phyloP scores from a whole-genome alignment of 169 alveolate species.

The Plasmodium gaboni region DNA sequence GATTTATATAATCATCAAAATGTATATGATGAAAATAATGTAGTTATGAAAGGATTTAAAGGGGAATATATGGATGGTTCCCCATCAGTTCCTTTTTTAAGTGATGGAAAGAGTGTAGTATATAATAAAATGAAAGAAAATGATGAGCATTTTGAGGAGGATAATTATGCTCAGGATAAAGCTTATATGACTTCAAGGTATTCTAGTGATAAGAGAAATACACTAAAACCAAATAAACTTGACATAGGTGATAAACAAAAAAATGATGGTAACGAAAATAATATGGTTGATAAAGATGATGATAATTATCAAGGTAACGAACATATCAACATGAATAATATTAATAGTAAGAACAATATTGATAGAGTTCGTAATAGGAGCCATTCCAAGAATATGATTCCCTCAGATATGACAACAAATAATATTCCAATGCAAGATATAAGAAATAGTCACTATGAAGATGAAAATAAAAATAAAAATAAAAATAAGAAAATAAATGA shows the following conservation, averaged over 20 bases:
- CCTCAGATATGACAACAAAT: too few relatives aligned
- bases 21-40: constrained; percentile 30
- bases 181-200: too few relatives aligned
- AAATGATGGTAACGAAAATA: not conserved
- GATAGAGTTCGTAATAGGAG: not conserved
- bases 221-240: too few relatives aligned
- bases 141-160: too few relatives aligned
- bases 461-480: too few relatives aligned
- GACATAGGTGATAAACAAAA: not conserved
- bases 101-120: too few relatives aligned
- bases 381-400: too few relatives aligned
- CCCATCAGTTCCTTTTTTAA: too few relatives aligned
- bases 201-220: too few relatives aligned
- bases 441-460: not conserved
- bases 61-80: not conserved
- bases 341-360: not conserved
- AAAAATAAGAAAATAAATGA: too few relatives aligned
- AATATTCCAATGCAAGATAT: not conserved
- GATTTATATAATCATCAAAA: constrained; percentile 60
- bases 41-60: not conserved
- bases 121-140: too few relatives aligned
- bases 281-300: not conserved
- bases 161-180: too few relatives aligned
- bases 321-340: not conserved
- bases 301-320: not conserved